Percentiles rank a stretch among this genome's conserved stretches.
These are phyloP conservation scores for Aspergillus sp. DNA, from an alignment of 2,329 filamentous ascomycete genomes.

Conservation along the genomic window DNA sequence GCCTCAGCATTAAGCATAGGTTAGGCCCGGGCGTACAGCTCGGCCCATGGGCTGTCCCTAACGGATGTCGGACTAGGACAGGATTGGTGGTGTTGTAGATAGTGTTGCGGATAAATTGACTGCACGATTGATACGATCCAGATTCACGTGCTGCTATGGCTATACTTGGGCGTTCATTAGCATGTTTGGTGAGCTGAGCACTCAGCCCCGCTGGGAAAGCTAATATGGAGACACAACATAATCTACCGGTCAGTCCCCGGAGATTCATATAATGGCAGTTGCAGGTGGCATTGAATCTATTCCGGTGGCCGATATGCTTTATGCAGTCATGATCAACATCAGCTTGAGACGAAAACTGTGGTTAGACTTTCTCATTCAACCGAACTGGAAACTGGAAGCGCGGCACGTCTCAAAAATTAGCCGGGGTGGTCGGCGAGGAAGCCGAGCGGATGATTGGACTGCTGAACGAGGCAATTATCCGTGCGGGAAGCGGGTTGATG, in stretches of 20 bases:
- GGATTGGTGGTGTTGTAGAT: neutral
- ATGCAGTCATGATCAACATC: too few species aligned
- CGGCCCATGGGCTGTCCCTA: neutral
- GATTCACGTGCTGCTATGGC: too few species aligned
- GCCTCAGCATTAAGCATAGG: neutral
- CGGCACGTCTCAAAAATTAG: neutral
- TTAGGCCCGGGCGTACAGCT: neutral
- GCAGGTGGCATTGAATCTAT: too few species aligned
- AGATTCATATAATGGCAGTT: too few species aligned
- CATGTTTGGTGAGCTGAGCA: too few species aligned
- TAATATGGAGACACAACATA: too few species aligned
- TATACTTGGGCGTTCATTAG: too few species aligned
- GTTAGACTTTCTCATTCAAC: neutral
- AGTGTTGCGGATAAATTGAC: neutral
- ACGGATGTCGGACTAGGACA: neutral
- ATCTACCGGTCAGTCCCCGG: too few species aligned
- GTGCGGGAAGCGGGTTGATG: neutral
- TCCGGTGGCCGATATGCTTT: too few species aligned
- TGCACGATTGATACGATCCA: neutral
- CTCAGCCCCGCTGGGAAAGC: too few species aligned
- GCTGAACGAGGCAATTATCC: slow-evolving; percentile 7
- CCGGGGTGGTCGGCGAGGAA: slow-evolving; percentile 1
- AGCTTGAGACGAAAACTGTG: neutral
- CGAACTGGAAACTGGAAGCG: neutral
- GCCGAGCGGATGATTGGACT: slow-evolving; percentile 9